These are phyloP conservation scores for Forsythia viridissima DNA, from an alignment of 257 asterid genomes.

Conservation along the genomic window DNA sequence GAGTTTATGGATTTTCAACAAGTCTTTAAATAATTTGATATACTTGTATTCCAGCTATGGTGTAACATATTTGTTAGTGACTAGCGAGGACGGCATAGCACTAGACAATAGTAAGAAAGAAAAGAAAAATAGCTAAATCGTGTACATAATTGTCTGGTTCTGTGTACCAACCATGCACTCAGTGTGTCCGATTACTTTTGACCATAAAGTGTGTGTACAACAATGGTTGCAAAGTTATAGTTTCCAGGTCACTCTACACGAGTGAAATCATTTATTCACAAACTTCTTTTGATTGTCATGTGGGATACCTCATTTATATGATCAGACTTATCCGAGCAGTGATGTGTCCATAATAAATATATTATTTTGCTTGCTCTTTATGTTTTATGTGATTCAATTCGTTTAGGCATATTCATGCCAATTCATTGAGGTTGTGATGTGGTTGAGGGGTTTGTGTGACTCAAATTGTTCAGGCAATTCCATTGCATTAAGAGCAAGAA, in stretches of 20 bases:
- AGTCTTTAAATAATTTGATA: constrained; percentile 2
- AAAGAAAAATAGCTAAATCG: neutral
- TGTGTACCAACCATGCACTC: neutral
- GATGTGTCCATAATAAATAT: neutral
- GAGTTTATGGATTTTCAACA: neutral
- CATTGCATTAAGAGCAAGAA: constrained; percentile 17
- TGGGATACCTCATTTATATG: neutral
- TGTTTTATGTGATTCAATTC: neutral
- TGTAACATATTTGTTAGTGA: neutral
- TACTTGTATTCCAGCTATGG: neutral
- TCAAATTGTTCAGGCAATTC: constrained; percentile 19
- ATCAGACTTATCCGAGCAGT: neutral
- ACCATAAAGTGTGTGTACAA: constrained; percentile 5
- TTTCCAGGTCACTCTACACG: constrained; percentile 23
- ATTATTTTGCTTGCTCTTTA: neutral
- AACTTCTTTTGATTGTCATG: neutral
- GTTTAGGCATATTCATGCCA: neutral
- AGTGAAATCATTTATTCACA: constrained; percentile 27
- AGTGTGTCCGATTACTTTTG: neutral
- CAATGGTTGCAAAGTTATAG: constrained; percentile 25
- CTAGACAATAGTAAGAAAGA: neutral
- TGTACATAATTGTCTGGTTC: neutral
- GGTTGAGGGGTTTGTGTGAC: constrained; percentile 13
- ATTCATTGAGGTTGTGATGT: neutral
- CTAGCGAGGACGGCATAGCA: neutral